Percentiles rank a stretch among this genome's conserved stretches.
Evolutionary conservation across 2,329 filamentous ascomycete species (phyloP).

Genomic region (Westerdykella ornata): DNA sequence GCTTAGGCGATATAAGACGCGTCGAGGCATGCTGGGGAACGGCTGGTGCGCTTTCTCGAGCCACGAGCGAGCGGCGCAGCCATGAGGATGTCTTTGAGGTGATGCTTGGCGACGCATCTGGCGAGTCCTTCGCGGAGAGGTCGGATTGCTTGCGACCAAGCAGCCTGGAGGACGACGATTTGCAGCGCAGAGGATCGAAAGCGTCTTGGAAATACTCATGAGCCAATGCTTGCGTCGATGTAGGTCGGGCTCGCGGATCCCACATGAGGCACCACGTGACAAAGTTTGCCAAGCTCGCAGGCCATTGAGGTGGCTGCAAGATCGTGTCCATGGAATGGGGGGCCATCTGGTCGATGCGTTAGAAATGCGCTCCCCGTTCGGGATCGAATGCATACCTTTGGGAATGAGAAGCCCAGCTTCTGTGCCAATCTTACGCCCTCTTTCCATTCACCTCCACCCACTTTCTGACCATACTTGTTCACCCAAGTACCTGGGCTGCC

Average conservation of each 20-base stretch:
- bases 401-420: slow-evolving; percentile 97
- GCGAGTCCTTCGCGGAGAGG: slow-evolving; percentile 55
- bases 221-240: slow-evolving; percentile 84
- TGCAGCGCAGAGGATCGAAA: slow-evolving; percentile 84
- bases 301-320: slow-evolving; percentile 85
- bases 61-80: slow-evolving; percentile 93
- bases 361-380: slow-evolving; percentile 5
- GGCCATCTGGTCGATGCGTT: slow-evolving; percentile 65
- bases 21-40: slow-evolving; percentile 41
- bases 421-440: slow-evolving; percentile 87
- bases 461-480: slow-evolving; percentile 76
- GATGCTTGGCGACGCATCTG: slow-evolving; percentile 53
- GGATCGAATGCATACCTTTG: slow-evolving; percentile 51
- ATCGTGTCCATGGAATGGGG: slow-evolving; percentile 95
- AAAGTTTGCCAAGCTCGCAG: slow-evolving; percentile 76
- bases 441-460: slow-evolving; percentile 95
- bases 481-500: slow-evolving; percentile 98
- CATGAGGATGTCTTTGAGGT: slow-evolving; percentile 79
- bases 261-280: slow-evolving; percentile 99
- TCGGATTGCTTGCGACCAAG: slow-evolving; percentile 88
- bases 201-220: slow-evolving; percentile 95
- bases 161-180: slow-evolving; percentile 76
- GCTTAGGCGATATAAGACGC: slow-evolving; percentile 39
- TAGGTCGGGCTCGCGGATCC: slow-evolving; percentile 89
- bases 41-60: slow-evolving; percentile 62